phyloP scores from a whole-genome alignment of 352 stramenopile genomes.

The Pythium folliculosum region DNA sequence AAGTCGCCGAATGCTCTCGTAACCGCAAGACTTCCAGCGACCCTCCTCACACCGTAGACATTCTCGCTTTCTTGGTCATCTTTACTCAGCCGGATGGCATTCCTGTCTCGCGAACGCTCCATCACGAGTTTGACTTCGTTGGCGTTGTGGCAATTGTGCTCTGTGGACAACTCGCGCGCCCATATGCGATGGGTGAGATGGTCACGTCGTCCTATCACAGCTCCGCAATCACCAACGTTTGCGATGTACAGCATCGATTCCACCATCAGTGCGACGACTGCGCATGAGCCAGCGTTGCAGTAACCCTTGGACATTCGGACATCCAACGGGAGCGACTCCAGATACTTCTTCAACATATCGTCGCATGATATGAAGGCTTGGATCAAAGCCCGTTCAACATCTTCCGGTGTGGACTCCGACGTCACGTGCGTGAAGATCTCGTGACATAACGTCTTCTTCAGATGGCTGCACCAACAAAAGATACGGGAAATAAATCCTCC shows the following conservation, averaged over 20 bases:
- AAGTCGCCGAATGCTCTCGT: conserved; percentile 93
- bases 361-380: conserved; percentile 59
- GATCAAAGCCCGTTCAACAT: conserved; percentile 29
- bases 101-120: conserved; percentile 67
- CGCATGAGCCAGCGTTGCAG: conserved; percentile 71
- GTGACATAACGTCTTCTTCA: conserved; percentile 21
- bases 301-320: conserved; percentile 62
- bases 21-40: conserved; percentile 90
- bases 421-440: conserved; percentile 20
- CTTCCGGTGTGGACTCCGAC: conserved; percentile 16
- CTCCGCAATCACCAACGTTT: conserved; percentile 92
- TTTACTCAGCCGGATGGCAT: conserved; percentile 90
- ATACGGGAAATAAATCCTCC: not conserved
- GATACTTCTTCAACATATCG: conserved; percentile 53
- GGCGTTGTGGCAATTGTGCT: conserved; percentile 64
- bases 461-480: conserved; percentile 11
- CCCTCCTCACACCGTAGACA: conserved; percentile 84
- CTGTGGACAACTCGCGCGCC: conserved; percentile 44
- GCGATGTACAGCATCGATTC: conserved; percentile 79
- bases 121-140: conserved; percentile 56
- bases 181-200: conserved; percentile 34
- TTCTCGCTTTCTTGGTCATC: conserved; percentile 83
- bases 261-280: conserved; percentile 63
- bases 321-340: conserved; percentile 43
- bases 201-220: conserved; percentile 76